A percentile compares a stretch with the other conserved stretches of the same genome.
These are phyloP conservation scores for Alternaria gansuensis DNA, from an alignment of 2,329 filamentous ascomycete genomes.

Conservation along the genomic window DNA sequence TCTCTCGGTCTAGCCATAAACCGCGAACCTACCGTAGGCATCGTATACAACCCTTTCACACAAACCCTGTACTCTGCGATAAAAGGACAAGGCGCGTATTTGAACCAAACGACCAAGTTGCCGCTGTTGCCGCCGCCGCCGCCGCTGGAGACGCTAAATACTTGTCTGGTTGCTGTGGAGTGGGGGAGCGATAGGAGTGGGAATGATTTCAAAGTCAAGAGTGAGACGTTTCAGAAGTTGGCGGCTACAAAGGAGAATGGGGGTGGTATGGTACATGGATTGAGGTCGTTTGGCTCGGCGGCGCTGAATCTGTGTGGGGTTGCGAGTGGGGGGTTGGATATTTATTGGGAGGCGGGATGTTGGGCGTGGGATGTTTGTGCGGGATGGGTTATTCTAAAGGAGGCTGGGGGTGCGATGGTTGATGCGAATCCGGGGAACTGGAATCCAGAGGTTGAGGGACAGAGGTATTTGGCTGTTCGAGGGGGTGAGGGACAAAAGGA, in stretches of 20 bases:
- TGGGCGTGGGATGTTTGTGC: constrained; percentile 89
- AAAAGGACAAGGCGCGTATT: constrained; percentile 71
- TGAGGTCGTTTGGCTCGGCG: constrained; percentile 75
- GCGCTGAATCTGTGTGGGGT: constrained; percentile 79
- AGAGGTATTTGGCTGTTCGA: constrained; percentile 63
- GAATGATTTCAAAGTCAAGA: constrained; percentile 75
- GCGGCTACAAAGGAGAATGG: constrained; percentile 65
- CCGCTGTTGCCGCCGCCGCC: constrained; percentile 62
- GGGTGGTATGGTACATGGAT: constrained; percentile 78
- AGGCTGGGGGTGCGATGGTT: constrained; percentile 77
- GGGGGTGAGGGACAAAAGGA: constrained; percentile 57
- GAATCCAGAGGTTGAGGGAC: constrained; percentile 65
- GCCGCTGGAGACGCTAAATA: constrained; percentile 68
- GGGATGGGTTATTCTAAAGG: constrained; percentile 77
- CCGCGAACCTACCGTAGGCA: constrained; percentile 70
- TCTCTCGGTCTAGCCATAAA: constrained; percentile 75
- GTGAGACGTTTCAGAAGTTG: constrained; percentile 67
- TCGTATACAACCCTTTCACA: constrained; percentile 83
- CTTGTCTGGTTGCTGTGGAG: constrained; percentile 73
- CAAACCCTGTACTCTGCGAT: constrained; percentile 74
- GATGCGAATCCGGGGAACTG: constrained; percentile 78
- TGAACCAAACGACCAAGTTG: constrained; percentile 51
- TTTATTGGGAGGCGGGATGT: constrained; percentile 85
- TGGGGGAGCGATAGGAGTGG: constrained; percentile 76
- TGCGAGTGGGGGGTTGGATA: constrained; percentile 74